Evolutionary conservation across 345 rosid species (phyloP).

Genomic region (Pistacia integerrima): DNA sequence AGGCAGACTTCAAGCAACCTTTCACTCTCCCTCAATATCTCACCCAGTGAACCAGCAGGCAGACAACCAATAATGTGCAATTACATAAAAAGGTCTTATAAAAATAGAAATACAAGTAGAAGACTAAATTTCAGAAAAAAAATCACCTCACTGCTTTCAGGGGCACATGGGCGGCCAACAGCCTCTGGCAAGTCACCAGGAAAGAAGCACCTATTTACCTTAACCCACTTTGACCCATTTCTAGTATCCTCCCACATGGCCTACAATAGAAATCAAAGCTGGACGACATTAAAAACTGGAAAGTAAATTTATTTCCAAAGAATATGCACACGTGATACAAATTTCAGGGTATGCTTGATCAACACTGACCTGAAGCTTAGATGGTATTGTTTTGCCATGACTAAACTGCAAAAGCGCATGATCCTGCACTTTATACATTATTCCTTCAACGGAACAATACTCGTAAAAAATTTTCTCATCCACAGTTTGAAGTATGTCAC

Average conservation of each 20-base stretch:
- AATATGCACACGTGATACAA: neutral
- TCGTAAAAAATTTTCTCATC: constrained; percentile 52
- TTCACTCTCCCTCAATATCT: neutral
- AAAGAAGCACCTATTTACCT: constrained; percentile 57
- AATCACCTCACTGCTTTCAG: constrained; percentile 61
- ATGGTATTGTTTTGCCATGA: constrained; percentile 47
- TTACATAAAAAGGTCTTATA: neutral
- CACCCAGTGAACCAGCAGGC: neutral
- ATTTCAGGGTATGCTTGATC: neutral
- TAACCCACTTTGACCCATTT: constrained; percentile 62
- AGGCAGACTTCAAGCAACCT: neutral
- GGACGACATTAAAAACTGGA: neutral
- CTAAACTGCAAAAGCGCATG: constrained; percentile 53
- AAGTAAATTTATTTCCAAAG: neutral
- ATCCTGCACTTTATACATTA: constrained; percentile 55
- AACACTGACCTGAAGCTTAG: constrained; percentile 60
- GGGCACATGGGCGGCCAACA: constrained; percentile 55
- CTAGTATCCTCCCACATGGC: constrained; percentile 69
- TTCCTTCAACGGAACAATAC: constrained; percentile 56
- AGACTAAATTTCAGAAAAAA: constrained; percentile 7
- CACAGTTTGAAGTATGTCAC: constrained; percentile 32
- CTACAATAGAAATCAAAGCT: constrained; percentile 37
- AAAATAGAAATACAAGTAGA: neutral
- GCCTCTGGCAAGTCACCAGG: constrained; percentile 67
- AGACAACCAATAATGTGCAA: neutral